These are phyloP conservation scores for Bolboschoenoplectus hybrid DNA, from an alignment of 202 grass and related monocot species.

Conservation along the genomic window DNA sequence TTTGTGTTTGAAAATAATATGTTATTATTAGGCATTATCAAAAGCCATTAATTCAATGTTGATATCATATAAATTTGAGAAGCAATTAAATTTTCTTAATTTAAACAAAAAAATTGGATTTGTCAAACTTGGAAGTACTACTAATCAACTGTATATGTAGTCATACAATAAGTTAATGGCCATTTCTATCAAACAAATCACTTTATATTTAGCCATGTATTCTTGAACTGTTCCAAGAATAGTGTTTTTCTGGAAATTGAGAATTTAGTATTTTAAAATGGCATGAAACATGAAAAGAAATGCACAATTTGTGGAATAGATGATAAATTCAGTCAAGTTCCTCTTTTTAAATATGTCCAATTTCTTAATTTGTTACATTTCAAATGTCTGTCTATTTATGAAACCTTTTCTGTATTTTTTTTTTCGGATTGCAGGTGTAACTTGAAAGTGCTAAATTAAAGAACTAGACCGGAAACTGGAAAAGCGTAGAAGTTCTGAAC, in stretches of 20 bases:
- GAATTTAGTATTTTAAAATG: not conserved
- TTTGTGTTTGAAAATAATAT: not conserved
- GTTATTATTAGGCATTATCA: not conserved
- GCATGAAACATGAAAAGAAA: not conserved
- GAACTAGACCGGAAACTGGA: constrained; percentile 23
- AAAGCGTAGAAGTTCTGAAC: constrained; percentile 14
- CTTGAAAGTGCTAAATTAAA: not conserved
- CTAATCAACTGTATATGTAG: not conserved
- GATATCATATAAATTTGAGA: not conserved
- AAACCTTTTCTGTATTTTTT: not conserved
- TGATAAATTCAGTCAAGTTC: not conserved
- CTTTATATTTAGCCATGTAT: not conserved
- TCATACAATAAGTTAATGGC: not conserved
- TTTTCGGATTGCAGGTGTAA: constrained; percentile 9
- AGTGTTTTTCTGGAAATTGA: not conserved
- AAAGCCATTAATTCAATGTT: not conserved
- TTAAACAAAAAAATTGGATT: not conserved
- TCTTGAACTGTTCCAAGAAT: not conserved
- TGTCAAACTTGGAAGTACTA: not conserved
- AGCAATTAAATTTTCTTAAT: not conserved
- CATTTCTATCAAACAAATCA: not conserved
- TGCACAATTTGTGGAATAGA: not conserved
- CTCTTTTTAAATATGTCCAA: not conserved
- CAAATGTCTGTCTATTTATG: not conserved
- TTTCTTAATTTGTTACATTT: not conserved